A percentile compares a stretch with the other conserved stretches of the same genome.
Conservation (phyloP, 805 yeast species). For the Lachancea waltii region DNA sequence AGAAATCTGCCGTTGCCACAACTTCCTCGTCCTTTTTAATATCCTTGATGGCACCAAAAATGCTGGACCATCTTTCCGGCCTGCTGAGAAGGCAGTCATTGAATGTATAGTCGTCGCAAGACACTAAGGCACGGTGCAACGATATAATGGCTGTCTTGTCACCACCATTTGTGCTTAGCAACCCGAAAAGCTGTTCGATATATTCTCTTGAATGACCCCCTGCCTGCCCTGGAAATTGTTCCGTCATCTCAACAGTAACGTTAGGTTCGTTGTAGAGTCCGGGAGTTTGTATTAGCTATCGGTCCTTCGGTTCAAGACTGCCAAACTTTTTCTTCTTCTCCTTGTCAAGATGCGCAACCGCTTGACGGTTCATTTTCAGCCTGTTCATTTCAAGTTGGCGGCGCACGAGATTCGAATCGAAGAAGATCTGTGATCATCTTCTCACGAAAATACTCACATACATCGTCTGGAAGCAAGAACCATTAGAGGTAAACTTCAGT, state of each 20-base stretch:
- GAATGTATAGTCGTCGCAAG: not conserved
- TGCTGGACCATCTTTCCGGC: conserved; percentile 1
- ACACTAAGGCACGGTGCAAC: conserved; percentile 1
- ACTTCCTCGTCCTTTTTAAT: conserved; percentile 4
- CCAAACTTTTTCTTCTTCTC: not conserved
- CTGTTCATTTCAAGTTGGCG: not conserved
- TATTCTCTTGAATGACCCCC: not conserved
- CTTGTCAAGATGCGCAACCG: not conserved
- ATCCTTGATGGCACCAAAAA: conserved; percentile 1
- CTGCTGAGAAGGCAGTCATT: not conserved
- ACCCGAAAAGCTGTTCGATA: not conserved
- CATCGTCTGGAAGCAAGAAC: too few relatives aligned
- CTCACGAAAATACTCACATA: not conserved
- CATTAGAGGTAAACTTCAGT: too few relatives aligned
- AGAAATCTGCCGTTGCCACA: not conserved
- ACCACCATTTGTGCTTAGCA: not conserved
- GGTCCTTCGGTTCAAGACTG: not conserved
- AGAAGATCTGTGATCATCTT: not conserved
- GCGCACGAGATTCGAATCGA: not conserved
- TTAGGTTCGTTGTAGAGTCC: too few relatives aligned
- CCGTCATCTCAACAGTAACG: conserved; percentile 4
- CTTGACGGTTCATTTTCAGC: not conserved
- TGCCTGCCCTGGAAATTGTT: not conserved
- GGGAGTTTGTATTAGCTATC: too few relatives aligned
- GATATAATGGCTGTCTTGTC: conserved; percentile 5